phyloP scores from a whole-genome alignment of 2,329 filamentous ascomycete genomes.

The Orbilia blumenaviensis region DNA sequence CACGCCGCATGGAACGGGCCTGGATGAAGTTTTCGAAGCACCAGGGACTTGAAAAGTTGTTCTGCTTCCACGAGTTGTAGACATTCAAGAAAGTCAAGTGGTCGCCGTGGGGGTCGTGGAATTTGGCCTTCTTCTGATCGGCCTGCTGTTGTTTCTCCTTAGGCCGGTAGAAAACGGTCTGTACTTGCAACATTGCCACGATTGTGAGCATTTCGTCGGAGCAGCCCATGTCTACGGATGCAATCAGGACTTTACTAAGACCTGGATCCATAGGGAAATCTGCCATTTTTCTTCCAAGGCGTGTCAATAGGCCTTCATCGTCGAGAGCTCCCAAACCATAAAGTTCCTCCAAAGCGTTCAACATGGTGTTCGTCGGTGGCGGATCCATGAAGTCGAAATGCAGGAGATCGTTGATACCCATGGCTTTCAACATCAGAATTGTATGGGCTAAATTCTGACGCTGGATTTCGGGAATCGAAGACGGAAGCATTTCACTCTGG shows the following conservation, averaged over 20 bases:
- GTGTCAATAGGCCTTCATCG: conserved; percentile 91
- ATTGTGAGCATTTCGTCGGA: conserved; percentile 94
- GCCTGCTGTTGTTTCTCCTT: conserved; percentile 97
- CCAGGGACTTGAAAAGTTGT: conserved; percentile 84
- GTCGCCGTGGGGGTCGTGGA: conserved; percentile 93
- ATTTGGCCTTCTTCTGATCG: conserved; percentile 97
- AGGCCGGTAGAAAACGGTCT: conserved; percentile 89
- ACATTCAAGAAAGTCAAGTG: conserved; percentile 95
- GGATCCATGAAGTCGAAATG: conserved; percentile 99
- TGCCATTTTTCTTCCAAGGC: conserved; percentile 94
- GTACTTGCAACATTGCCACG: conserved; percentile 89
- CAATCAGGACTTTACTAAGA: conserved; percentile 88
- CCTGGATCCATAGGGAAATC: conserved; percentile 98
- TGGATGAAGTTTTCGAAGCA: conserved; percentile 99
- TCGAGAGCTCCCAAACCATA: conserved; percentile 92
- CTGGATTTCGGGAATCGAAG: conserved; percentile 95
- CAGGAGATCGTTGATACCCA: conserved; percentile 97
- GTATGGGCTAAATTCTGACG: conserved; percentile 90
- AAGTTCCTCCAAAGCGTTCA: conserved; percentile 92
- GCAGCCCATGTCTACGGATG: conserved; percentile 84
- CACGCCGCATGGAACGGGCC: conserved; percentile 84
- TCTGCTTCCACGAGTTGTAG: conserved; percentile 94
- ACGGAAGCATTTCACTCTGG: conserved; percentile 95
- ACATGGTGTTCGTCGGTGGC: conserved; percentile 95
- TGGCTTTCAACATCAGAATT: conserved; percentile 97